A percentile compares a stretch with the other conserved stretches of the same genome.
Conservation (phyloP, 768 basidiomycete species). For the Amanita jacksonii region DNA sequence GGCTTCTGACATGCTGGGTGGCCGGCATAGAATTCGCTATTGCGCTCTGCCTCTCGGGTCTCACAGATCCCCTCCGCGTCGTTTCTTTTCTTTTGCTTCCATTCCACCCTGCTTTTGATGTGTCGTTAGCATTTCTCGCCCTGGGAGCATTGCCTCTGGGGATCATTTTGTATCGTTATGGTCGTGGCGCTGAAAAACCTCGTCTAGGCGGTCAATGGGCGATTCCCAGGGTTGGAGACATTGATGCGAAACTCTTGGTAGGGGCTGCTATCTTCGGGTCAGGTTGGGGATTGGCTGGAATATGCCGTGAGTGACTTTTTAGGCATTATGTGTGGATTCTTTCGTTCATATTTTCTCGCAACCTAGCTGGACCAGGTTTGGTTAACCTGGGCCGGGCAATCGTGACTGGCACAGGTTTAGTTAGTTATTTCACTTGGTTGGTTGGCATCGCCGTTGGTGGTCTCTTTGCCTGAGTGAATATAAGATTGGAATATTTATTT, state of each 20-base stretch:
- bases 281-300: conserved; percentile 52
- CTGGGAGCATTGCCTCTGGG: conserved; percentile 39
- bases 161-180: conserved; percentile 33
- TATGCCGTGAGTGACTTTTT: conserved; percentile 47
- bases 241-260: conserved; percentile 36
- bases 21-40: conserved; percentile 43
- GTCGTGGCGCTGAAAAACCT: conserved; percentile 27
- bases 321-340: too few relatives aligned
- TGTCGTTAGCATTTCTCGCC: conserved; percentile 46
- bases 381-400: conserved; percentile 49
- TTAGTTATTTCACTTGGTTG: conserved; percentile 31
- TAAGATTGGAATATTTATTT: neutral
- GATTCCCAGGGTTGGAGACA: conserved; percentile 27
- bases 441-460: conserved; percentile 30
- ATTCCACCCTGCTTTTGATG: conserved; percentile 40
- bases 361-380: conserved; percentile 49
- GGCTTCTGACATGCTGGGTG: conserved; percentile 26
- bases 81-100: conserved; percentile 45
- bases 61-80: conserved; percentile 40
- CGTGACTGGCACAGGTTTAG: conserved; percentile 23
- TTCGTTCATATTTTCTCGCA: neutral
- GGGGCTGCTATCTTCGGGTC: conserved; percentile 51
- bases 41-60: conserved; percentile 43
- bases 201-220: conserved; percentile 35
- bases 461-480: conserved; percentile 19